phyloP scores from a whole-genome alignment of 768 basidiomycete species.

The Hygrocybe punicea region DNA sequence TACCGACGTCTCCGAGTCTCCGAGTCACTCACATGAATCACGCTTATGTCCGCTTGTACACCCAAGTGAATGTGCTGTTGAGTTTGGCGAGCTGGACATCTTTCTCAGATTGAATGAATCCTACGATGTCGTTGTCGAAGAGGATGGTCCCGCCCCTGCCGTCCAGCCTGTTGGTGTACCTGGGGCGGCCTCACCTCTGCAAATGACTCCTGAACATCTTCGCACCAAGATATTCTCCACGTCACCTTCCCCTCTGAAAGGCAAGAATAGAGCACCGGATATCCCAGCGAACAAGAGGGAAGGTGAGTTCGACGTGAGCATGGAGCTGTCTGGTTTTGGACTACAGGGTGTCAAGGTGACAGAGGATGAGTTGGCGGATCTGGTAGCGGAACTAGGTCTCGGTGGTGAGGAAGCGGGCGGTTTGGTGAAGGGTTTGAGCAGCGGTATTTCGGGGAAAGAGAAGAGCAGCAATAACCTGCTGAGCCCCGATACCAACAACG shows the following conservation, averaged over 20 bases:
- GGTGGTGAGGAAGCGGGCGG: conserved; percentile 75
- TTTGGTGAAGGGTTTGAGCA: conserved; percentile 60
- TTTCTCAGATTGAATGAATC: conserved; percentile 73
- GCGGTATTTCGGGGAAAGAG: conserved; percentile 19
- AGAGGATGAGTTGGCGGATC: conserved; percentile 64
- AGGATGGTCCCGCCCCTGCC: conserved; percentile 52
- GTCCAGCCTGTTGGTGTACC: conserved; percentile 74
- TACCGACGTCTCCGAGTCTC: background rate
- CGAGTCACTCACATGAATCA: conserved; percentile 7
- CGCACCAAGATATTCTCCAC: conserved; percentile 52
- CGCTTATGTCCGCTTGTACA: background rate
- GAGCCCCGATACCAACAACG: conserved; percentile 13
- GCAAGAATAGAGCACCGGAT: conserved; percentile 30
- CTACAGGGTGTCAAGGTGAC: conserved; percentile 76
- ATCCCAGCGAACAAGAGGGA: conserved; percentile 55
- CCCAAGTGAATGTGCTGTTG: conserved; percentile 78
- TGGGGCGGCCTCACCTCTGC: conserved; percentile 66
- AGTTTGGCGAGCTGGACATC: conserved; percentile 63
- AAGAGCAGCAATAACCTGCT: background rate
- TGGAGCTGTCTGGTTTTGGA: conserved; percentile 65
- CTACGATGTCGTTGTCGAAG: conserved; percentile 59
- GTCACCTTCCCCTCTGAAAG: conserved; percentile 40
- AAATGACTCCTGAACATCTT: conserved; percentile 79
- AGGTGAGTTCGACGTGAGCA: conserved; percentile 60
- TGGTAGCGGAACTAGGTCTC: conserved; percentile 74